Evolutionary conservation across 352 stramenopile species (phyloP).

Genomic region (Phytophthora europaea): DNA sequence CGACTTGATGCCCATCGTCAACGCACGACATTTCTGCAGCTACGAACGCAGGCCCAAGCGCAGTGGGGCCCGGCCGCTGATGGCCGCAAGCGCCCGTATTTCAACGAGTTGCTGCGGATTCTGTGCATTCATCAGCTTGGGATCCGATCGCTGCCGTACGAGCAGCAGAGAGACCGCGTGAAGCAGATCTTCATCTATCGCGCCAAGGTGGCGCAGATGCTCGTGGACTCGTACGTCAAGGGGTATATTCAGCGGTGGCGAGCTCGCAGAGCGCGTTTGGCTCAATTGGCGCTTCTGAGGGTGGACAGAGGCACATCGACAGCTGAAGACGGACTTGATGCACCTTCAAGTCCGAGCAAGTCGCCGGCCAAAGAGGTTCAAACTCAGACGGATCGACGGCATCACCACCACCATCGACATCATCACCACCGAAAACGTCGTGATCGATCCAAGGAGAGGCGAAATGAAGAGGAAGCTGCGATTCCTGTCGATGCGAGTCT

Average conservation of each 20-base stretch:
- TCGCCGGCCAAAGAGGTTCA: conserved; percentile 34
- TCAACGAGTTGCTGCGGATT: conserved; percentile 81
- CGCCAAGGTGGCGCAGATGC: conserved; percentile 80
- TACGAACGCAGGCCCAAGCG: conserved; percentile 75
- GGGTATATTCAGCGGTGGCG: conserved; percentile 74
- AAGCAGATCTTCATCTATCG: conserved; percentile 90
- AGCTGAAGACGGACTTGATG: conserved; percentile 11
- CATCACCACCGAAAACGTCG: conserved; percentile 33
- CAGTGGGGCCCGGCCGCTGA: conserved; percentile 44
- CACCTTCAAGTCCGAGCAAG: conserved; percentile 3
- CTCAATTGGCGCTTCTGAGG: conserved; percentile 20
- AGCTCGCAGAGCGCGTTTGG: conserved; percentile 33
- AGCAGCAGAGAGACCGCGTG: conserved; percentile 83
- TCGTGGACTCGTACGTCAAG: conserved; percentile 74
- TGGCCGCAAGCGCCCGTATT: conserved; percentile 65
- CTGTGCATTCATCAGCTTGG: conserved; percentile 86
- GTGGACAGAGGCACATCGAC: conserved; percentile 34
- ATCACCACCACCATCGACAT: conserved; percentile 27
- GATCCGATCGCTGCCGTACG: conserved; percentile 81
- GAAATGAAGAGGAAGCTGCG: conserved; percentile 2
- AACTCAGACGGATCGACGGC: conserved; percentile 34
- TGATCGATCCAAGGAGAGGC: conserved; percentile 17
- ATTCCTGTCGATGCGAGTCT: background rate
- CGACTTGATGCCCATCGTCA: conserved; percentile 52
- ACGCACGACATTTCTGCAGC: conserved; percentile 71